Base-by-base conservation (phyloP, 176 grass and related monocot species). In the Elymus sibiricus region DNA sequence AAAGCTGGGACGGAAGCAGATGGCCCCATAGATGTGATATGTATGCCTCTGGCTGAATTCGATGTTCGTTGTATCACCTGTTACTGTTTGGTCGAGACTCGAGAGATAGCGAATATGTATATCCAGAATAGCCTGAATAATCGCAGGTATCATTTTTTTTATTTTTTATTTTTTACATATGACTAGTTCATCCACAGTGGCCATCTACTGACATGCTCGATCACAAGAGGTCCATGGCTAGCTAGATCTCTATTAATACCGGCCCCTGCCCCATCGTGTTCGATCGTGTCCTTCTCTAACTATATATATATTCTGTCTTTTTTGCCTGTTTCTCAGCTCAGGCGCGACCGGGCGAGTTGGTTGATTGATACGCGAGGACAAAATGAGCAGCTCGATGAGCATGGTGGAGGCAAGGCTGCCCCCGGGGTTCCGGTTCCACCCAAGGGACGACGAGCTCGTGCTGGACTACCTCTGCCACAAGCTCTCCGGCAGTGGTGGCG, bases 351-450 rank as follows among this genome's bases (percentile, higher is more conserved):
- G 17, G 4, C 58, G 56, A 59, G 21, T 0, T 59, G 19, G 17
- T 42, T 22, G 40, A 34, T 32, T 32, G 31, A 32, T n/a, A n/a
- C n/a, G n/a, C n/a, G 19, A n/a, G 21, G n/a, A 13, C 13, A 28
- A 53, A 51, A 98, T 98, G 96, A 92, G 90, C 24, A 92, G 90
- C 24, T 88, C 70, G 70, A 88, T 98, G 84, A 92, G 90, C 92
- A 98, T 91, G 92, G 47, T 91, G 93, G 96, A 95, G 92, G 83
- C 92, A 1, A 82, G 86, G 31, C 21, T 98, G 86, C 90, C 96
- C 6, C 90, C 96, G 24, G 96, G 96, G 32, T 98, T 98, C 80
- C 76, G 93, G 55, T 98, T 98, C 93, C 93, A 95, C 90, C 96
- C 96, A 0, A 68, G 82, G 37, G 96, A 98, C 65, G 86, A 95